Evolutionary conservation across 129 eudicot species (phyloP).

Genomic region (Helianthus tuberosus): DNA sequence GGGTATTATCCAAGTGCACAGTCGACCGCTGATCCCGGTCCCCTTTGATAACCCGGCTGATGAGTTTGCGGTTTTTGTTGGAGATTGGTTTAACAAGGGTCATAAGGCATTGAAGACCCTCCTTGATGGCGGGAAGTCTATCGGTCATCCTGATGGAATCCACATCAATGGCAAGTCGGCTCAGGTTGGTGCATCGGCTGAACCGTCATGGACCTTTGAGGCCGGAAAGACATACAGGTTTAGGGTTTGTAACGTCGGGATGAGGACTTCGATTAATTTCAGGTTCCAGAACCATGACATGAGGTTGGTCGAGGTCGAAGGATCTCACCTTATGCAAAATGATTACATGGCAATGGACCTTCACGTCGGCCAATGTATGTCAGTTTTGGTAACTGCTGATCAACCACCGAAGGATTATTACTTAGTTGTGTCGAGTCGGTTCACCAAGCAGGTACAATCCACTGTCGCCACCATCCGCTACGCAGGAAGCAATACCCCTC

Average conservation of each 20-base stretch:
- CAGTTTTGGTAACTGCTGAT: conserved; percentile 77
- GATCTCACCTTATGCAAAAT: conserved; percentile 80
- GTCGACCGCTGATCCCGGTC: conserved; percentile 72
- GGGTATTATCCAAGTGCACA: conserved; percentile 58
- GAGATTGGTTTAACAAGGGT: conserved; percentile 89
- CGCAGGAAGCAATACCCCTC: conserved; percentile 36
- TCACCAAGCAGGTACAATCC: conserved; percentile 45
- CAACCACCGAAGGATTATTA: conserved; percentile 77
- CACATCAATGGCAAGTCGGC: conserved; percentile 70
- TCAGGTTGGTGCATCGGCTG: conserved; percentile 44
- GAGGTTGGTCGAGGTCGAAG: conserved; percentile 86
- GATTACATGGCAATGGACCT: conserved; percentile 71
- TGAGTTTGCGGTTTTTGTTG: conserved; percentile 65
- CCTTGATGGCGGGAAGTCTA: conserved; percentile 67
- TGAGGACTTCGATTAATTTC: conserved; percentile 70
- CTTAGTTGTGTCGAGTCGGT: conserved; percentile 72
- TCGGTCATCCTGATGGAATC: conserved; percentile 74
- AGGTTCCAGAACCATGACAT: conserved; percentile 76
- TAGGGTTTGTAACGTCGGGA: conserved; percentile 75
- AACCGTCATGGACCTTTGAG: conserved; percentile 66
- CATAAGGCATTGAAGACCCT: conserved; percentile 52
- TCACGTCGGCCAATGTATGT: conserved; percentile 85
- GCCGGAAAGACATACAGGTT: conserved; percentile 75
- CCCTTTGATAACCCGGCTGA: conserved; percentile 73
- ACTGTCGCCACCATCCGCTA: conserved; percentile 62